Percentiles rank a stretch among this genome's conserved stretches.
Evolutionary conservation across 2,329 filamentous ascomycete species (phyloP).

Genomic region (Phialophora macrospora): DNA sequence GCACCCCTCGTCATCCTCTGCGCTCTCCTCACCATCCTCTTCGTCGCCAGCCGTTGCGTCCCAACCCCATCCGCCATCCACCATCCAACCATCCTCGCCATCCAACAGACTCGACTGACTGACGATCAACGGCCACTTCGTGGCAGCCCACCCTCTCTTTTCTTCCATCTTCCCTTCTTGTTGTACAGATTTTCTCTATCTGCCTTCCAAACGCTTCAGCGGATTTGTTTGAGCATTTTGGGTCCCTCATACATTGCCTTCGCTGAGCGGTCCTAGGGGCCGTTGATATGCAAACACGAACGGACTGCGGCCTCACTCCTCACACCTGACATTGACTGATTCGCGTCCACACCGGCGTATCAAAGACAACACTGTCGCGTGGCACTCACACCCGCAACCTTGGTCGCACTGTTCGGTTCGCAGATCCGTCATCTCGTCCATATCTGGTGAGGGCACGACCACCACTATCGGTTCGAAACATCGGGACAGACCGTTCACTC

Average conservation of each 20-base stretch:
- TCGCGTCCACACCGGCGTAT: background rate
- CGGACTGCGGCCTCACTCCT: slow-evolving; percentile 8
- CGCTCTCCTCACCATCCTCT: background rate
- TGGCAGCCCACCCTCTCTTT: slow-evolving; percentile 10
- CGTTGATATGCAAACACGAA: slow-evolving; percentile 8
- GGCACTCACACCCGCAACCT: background rate
- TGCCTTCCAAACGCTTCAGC: background rate
- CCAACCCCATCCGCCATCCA: slow-evolving; percentile 13
- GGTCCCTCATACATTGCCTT: background rate
- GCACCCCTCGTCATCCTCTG: slow-evolving; percentile 17
- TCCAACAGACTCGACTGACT: slow-evolving; percentile 20
- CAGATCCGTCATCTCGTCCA: background rate
- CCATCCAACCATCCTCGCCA: background rate
- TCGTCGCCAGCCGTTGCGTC: slow-evolving; percentile 11
- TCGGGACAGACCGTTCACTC: background rate
- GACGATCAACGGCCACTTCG: slow-evolving; percentile 20
- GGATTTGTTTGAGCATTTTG: background rate
- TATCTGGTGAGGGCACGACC: background rate
- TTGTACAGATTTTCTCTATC: slow-evolving; percentile 14
- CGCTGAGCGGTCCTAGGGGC: slow-evolving; percentile 5
- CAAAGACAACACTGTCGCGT: slow-evolving; percentile 1
- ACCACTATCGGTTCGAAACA: background rate
- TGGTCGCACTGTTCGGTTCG: background rate
- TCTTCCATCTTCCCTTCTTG: slow-evolving; percentile 9
- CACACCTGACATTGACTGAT: slow-evolving; percentile 1